Evolutionary conservation across 2,329 filamentous ascomycete genomes (phyloP), one percentile per base, ranked within the genome.

Genomic region (Ophiostoma australiae): DNA sequence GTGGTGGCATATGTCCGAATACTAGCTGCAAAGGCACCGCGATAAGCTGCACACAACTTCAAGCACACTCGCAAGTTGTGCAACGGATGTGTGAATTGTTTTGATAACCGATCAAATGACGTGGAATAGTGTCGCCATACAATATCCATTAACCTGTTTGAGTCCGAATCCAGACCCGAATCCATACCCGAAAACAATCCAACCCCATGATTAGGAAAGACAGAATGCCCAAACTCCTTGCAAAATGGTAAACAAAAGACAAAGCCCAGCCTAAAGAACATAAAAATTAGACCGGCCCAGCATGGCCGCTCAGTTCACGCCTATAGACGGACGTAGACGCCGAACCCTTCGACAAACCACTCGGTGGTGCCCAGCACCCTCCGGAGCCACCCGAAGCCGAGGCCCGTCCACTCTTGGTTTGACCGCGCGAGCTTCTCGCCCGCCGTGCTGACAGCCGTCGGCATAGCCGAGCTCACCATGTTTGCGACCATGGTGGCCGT

Each of bases 311-410:
- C 44, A 7, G 44, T 20, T n/a, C 44, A 41, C 39, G 17, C 8
- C 35, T 20, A 72, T 74, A 97, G 81, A 74, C 92, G 85, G 70
- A 98, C 88, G 76, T 94, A 89, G 39, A 98, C 87, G 80, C 97
- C 93, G 80, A 99, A 86, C 79, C 94, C 97, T 71, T 94, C 93
- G 74, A 99, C 87, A 76, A 91, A 87, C 92, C 94, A 97, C 79
- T 97, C 94, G 76, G 91, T 88, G 80, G 88, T 88, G 4, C 93
- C 94, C 69, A 97, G 80, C 69, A 97, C 80, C 76, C 89, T 93
- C 75, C 93, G 86, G 72, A 97, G 80, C 93, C 94, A 97, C 80
- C 96, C 93, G 71, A 94, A 84, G 0, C 92, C 92, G 68, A 94
- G 83, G 0, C 92, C 89, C 0, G 91, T 91, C 88, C 91, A 91